Evolutionary conservation across 1,139 yeast genomes (phyloP), one percentile per base, ranked within the genome.

Genomic region (Sugiyamaella sp.): DNA sequence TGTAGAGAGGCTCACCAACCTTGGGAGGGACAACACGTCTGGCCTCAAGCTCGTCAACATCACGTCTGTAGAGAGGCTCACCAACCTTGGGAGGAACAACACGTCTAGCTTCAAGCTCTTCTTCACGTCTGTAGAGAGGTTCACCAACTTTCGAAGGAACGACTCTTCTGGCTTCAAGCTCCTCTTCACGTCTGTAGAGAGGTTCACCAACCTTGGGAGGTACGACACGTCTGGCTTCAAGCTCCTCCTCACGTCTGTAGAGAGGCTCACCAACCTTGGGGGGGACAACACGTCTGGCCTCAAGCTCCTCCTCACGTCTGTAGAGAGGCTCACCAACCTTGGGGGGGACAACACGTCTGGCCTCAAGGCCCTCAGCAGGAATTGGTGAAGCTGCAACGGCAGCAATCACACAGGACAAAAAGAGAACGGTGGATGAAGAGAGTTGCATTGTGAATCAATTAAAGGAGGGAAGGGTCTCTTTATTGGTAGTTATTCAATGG

Each of bases 41-140:
- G 21, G 50, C 54, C 32, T 46, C 51, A 17, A 51, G 40, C 6
- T 46, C 59, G 25, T 51, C 57, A 8, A 54, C 46, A n/a, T 51
- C 54, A 21, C 54, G 46, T 20, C 19, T 40, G 25, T 41, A 40
- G 22, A 43, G 47, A 35, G 54, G 53, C 37, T 45, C 44, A 12
- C 53, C 53, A 44, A 50, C 41, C 22, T 37, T 43, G 44, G 24
- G 51, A 42, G 20, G 51, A 51, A 19, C 49, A 48, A 49, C 38
- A 12, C 43, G 24, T 27, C 51, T 41, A 32, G 51, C 51, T 16
- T 43, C 48, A 20, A 46, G 45, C 27, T 55, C 58, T 42, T 46
- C 53, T n/a, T 54, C 55, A 25, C 60, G 49, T 25, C 45, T 51
- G 24, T 46, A 52, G 33, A 53, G 45, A 25, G 60, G 57, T 46